Percentiles rank a stretch among this genome's conserved stretches.
Evolutionary conservation across 176 grass and related monocot genomes (phyloP).

Genomic region (Musa beccarii): DNA sequence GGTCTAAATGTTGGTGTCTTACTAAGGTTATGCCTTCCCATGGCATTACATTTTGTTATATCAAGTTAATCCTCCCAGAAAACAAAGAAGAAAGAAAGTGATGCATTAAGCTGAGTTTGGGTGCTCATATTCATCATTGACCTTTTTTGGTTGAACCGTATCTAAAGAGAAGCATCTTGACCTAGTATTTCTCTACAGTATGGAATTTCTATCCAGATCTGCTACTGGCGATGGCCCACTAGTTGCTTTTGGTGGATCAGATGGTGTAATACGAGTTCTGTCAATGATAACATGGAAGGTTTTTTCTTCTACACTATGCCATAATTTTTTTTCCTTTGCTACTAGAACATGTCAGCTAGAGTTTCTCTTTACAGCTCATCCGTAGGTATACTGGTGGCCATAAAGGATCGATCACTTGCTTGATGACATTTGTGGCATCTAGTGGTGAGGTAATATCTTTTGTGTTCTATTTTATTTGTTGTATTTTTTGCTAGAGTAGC

Average conservation of each 20-base stretch:
- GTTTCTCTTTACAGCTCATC: constrained; percentile 56
- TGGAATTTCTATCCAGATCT: constrained; percentile 89
- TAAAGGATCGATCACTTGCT: constrained; percentile 89
- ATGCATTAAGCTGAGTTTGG: no score
- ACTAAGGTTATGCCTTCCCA: no score
- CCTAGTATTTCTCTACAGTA: constrained; percentile 34
- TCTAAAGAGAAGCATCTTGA: neutral
- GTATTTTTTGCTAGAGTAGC: constrained; percentile 2
- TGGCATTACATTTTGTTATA: no score
- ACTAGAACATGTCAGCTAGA: constrained; percentile 22
- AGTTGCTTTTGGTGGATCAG: constrained; percentile 86
- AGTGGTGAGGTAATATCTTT: constrained; percentile 63
- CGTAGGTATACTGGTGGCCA: constrained; percentile 97
- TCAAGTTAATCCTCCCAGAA: no score
- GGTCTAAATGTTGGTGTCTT: no score
- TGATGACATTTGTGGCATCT: constrained; percentile 90
- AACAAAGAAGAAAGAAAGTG: no score
- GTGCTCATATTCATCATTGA: neutral
- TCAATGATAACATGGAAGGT: constrained; percentile 99
- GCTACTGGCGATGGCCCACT: constrained; percentile 86
- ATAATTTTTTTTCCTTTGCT: constrained; percentile 21
- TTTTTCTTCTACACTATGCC: constrained; percentile 17
- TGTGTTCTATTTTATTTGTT: neutral
- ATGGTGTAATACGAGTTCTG: constrained; percentile 97
- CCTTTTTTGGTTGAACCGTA: neutral